Base-by-base conservation (phyloP, 179 eudicot genomes). In the Patellifolia procumbens region DNA sequence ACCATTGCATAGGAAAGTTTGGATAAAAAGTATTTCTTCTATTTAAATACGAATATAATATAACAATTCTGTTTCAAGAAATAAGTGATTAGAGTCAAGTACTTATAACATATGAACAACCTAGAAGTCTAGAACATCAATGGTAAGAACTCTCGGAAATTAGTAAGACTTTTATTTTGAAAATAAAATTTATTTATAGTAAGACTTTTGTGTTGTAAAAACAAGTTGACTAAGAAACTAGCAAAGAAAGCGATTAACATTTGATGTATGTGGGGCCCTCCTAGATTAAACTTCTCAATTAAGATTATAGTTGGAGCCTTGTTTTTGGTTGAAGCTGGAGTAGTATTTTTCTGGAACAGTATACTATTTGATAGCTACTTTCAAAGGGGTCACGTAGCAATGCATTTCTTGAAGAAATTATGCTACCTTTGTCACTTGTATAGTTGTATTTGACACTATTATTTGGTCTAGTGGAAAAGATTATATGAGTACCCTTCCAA, bases 381-480 rank as follows among this genome's bases (percentile, higher is more conserved):
- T 62, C 67, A 62, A 34, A 62, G n/a, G 67, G 67, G 67, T 59
- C 63, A 32, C 70, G 24, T 39, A 65, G 15, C 6, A 37, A 35
- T 17, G 45, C 42, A 63, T 63, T 58, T 56, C 22, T 39, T n/a
- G n/a, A n/a, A n/a, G n/a, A n/a, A n/a, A n/a, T n/a, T n/a, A n/a
- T n/a, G n/a, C n/a, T n/a, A n/a, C n/a, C n/a, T n/a, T n/a, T n/a
- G n/a, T n/a, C n/a, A n/a, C n/a, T n/a, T n/a, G n/a, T n/a, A n/a
- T n/a, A n/a, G n/a, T n/a, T n/a, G n/a, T n/a, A n/a, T n/a, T n/a
- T n/a, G n/a, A n/a, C n/a, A n/a, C n/a, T n/a, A n/a, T n/a, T n/a
- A n/a, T n/a, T n/a, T n/a, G n/a, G n/a, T n/a, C n/a, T n/a, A n/a
- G n/a, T n/a, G n/a, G n/a, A n/a, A n/a, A n/a, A n/a, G n/a, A n/a